Conservation (phyloP, 805 yeast genomes). For the Grigorovia yakushimaensis region DNA sequence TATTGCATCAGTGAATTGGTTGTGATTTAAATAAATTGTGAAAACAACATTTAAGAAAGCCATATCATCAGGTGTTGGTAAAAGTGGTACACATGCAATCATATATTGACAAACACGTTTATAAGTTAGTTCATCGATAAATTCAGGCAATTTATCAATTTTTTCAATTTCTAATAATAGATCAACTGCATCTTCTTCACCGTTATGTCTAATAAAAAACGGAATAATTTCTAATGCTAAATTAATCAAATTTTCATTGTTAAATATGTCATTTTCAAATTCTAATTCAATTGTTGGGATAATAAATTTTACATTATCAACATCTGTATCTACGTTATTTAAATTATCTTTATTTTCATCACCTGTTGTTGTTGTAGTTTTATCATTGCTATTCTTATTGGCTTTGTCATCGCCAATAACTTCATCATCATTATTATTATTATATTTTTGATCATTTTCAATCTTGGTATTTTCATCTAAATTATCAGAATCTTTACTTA, state of each 20-base stretch:
- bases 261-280: slow-evolving; percentile 9
- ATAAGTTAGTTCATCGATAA: slow-evolving; percentile 75
- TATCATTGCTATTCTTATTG: background rate
- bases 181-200: slow-evolving; percentile 98
- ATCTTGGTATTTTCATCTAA: background rate
- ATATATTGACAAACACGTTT: slow-evolving; percentile 88
- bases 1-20: slow-evolving; percentile 81
- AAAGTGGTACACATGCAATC: slow-evolving; percentile 91
- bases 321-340: background rate
- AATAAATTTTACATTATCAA: background rate
- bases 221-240: slow-evolving; percentile 76
- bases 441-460: too few species aligned
- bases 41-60: slow-evolving; percentile 82
- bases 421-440: too few species aligned
- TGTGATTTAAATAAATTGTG: slow-evolving; percentile 69
- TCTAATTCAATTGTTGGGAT: background rate
- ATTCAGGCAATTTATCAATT: slow-evolving; percentile 71
- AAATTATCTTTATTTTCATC: background rate
- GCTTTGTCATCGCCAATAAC: too few species aligned
- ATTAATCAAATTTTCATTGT: slow-evolving; percentile 40
- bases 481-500: slow-evolving; percentile 2
- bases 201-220: slow-evolving; percentile 84
- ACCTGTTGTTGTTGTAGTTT: background rate
- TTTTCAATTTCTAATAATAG: slow-evolving; percentile 80
- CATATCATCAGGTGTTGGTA: slow-evolving; percentile 90